Conservation (phyloP, 768 basidiomycete genomes). For the Candolleomyces aberdarensis region DNA sequence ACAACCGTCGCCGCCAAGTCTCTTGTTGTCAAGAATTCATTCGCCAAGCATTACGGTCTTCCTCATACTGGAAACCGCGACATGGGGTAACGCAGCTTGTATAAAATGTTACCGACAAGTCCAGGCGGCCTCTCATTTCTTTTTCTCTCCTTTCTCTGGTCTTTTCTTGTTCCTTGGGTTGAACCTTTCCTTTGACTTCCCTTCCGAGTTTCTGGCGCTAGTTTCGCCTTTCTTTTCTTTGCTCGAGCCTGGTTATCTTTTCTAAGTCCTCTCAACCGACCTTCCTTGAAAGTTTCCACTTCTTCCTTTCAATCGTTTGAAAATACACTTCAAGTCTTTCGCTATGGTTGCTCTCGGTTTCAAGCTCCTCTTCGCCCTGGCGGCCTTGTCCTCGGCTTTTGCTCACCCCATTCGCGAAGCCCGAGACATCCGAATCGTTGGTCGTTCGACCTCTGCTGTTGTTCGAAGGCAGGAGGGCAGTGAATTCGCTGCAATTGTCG, state of each 20-base stretch:
- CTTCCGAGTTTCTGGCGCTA: slow-evolving; percentile 16
- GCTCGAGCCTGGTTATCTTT: slow-evolving; percentile 4
- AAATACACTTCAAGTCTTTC: not conserved
- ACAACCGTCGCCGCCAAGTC: not conserved
- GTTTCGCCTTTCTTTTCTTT: slow-evolving; percentile 17
- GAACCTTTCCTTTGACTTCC: slow-evolving; percentile 7
- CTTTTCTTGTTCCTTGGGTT: slow-evolving; percentile 5
- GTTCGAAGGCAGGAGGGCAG: slow-evolving; percentile 8
- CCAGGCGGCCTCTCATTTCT: not conserved
- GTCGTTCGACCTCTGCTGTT: slow-evolving; percentile 13
- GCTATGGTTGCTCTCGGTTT: slow-evolving; percentile 15
- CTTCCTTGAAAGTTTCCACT: slow-evolving; percentile 3
- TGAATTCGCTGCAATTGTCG: slow-evolving; percentile 23
- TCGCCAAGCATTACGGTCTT: not conserved
- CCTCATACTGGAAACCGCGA: not conserved
- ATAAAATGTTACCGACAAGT: not conserved
- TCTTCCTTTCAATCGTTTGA: not conserved
- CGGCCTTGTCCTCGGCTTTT: slow-evolving; percentile 13
- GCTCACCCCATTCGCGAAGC: slow-evolving; percentile 17
- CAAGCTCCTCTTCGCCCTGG: slow-evolving; percentile 9
- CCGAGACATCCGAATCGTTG: slow-evolving; percentile 17
- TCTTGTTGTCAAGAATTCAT: not conserved
- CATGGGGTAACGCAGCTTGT: not conserved
- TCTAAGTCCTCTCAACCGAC: not conserved
- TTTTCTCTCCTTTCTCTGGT: not conserved